Conservation (phyloP, 768 basidiomycete species). For the Kwoniella mangroviensis region DNA sequence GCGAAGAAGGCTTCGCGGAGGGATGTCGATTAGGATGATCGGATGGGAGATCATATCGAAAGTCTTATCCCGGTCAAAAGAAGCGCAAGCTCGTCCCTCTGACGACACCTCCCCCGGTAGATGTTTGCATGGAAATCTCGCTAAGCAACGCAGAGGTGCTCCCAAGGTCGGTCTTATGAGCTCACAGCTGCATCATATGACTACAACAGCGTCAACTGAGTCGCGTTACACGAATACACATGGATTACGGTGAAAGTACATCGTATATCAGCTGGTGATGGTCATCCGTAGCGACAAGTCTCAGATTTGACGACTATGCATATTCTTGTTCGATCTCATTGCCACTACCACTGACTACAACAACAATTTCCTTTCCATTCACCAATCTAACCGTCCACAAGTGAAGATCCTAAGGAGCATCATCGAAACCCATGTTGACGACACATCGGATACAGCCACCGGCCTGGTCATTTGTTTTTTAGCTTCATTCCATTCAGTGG, state of each 20-base stretch:
- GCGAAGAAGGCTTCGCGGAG: slow-evolving; percentile 20
- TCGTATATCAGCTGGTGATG: no score
- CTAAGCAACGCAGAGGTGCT: no score
- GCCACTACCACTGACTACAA: background rate
- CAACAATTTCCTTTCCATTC: background rate
- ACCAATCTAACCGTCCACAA: background rate
- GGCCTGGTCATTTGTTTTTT: slow-evolving; percentile 59
- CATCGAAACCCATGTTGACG: slow-evolving; percentile 72
- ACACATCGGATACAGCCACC: slow-evolving; percentile 95
- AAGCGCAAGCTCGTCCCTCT: no score
- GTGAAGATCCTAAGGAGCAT: slow-evolving; percentile 14
- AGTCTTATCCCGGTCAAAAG: background rate
- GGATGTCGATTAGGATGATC: slow-evolving; percentile 2
- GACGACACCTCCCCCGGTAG: no score
- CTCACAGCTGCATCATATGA: no score
- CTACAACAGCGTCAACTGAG: no score
- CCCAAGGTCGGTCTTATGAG: no score
- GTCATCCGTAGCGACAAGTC: background rate
- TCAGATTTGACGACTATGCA: background rate
- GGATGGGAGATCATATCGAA: background rate
- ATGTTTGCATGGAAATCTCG: no score
- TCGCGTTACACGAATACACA: no score
- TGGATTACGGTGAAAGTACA: no score
- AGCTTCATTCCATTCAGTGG: background rate
- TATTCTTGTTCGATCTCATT: background rate